Evolutionary conservation across 2,329 filamentous ascomycete genomes (phyloP).

Genomic region (Rasamsonia emersonii): DNA sequence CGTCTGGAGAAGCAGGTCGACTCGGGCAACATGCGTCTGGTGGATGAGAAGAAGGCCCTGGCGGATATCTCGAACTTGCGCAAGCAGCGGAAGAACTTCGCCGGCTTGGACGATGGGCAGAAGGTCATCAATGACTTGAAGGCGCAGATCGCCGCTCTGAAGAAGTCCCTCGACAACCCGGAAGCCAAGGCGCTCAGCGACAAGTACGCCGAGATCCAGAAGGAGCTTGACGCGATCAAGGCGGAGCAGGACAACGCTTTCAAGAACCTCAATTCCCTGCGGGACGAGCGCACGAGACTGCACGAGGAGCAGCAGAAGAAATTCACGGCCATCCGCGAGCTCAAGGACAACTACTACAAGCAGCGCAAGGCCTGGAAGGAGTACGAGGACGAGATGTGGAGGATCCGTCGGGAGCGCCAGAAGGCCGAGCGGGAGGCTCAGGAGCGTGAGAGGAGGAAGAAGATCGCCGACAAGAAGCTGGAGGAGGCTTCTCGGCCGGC

Average conservation of each 20-base stretch:
- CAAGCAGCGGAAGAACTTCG: slow-evolving; percentile 87
- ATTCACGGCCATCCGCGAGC: slow-evolving; percentile 68
- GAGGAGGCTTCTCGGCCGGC: slow-evolving; percentile 59
- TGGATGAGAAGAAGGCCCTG: slow-evolving; percentile 93
- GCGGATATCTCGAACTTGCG: slow-evolving; percentile 71
- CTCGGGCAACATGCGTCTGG: slow-evolving; percentile 82
- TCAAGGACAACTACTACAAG: slow-evolving; percentile 83
- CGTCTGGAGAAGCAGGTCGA: slow-evolving; percentile 78
- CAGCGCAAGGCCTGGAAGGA: slow-evolving; percentile 73
- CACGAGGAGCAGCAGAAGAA: slow-evolving; percentile 82
- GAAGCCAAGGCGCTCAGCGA: slow-evolving; percentile 83
- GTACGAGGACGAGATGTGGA: slow-evolving; percentile 75
- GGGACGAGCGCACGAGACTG: slow-evolving; percentile 76
- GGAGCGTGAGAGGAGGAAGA: slow-evolving; percentile 41
- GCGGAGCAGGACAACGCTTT: slow-evolving; percentile 83
- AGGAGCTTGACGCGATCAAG: slow-evolving; percentile 83
- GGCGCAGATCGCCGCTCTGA: slow-evolving; percentile 78
- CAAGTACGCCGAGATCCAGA: slow-evolving; percentile 74
- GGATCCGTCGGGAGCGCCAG: slow-evolving; percentile 66
- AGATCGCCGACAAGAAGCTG: slow-evolving; percentile 46
- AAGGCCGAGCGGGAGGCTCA: slow-evolving; percentile 63
- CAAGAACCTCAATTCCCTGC: slow-evolving; percentile 76
- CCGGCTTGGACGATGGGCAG: slow-evolving; percentile 72
- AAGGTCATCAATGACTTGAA: slow-evolving; percentile 84
- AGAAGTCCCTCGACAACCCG: slow-evolving; percentile 82